Conservation (phyloP, 148 eudicot species). For the Nyssa sinensis region DNA sequence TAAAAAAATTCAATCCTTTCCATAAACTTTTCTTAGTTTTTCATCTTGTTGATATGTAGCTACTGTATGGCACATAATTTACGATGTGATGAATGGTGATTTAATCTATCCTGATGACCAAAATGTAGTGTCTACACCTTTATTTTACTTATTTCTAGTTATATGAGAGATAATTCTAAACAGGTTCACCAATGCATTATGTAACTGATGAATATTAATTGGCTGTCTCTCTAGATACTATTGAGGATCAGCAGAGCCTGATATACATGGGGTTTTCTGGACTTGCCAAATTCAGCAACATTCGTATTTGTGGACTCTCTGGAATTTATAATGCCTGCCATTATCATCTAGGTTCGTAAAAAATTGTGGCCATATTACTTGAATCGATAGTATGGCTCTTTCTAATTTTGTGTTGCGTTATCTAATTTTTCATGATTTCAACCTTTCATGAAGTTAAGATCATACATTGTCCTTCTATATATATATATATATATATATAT, state of each 20-base stretch:
- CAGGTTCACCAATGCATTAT: background rate
- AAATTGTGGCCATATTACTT: background rate
- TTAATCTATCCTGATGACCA: background rate
- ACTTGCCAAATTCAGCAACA: constrained; percentile 84
- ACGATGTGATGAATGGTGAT: no score
- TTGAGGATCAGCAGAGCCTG: constrained; percentile 98
- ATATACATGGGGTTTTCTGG: constrained; percentile 96
- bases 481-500: no score
- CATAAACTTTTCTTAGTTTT: background rate
- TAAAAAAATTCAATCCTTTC: no score
- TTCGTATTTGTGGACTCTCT: constrained; percentile 94
- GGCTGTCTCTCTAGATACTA: constrained; percentile 62
- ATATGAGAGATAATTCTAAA: background rate
- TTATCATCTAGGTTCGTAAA: constrained; percentile 66
- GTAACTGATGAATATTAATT: background rate
- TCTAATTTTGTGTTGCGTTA: background rate
- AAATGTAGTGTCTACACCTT: background rate
- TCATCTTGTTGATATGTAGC: background rate
- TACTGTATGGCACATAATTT: background rate
- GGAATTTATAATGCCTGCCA: constrained; percentile 82
- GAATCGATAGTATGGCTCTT: background rate
- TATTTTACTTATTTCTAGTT: background rate
- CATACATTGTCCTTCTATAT: no score
- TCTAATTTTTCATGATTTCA: background rate
- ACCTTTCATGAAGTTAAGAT: background rate